Evolutionary conservation across 495 filamentous ascomycete genomes (phyloP), one percentile per base, ranked within the genome.

Genomic region (Aspergillus wentii): DNA sequence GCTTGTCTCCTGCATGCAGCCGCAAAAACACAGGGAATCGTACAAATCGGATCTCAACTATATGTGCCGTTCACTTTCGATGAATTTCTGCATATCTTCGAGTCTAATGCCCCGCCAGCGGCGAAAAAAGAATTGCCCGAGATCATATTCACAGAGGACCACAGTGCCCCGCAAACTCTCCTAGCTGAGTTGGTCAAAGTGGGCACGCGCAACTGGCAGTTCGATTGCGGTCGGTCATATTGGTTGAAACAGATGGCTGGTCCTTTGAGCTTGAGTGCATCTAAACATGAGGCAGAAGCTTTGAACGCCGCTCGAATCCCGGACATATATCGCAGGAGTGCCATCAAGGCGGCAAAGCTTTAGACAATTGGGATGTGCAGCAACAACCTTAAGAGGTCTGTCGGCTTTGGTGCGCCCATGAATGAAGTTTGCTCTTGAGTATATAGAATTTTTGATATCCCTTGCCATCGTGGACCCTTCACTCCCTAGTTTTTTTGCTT

Each of bases 171-270:
- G 6, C 59, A 65, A 18, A 56, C 50, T 13, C 56, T 61, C 30
- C 44, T 65, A 23, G 59, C 61, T 2, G 61, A 65, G 23, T 40
- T 65, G 31, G 55, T 65, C 10, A 52, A 48, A 30, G 57, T 62
- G 7, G 59, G 48, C 9, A 57, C 54, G 5, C 49, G 61, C 3
- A 57, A 65, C 25, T 65, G 61, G 61, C 3, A 59, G 9, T 65
- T 65, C 43, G 57, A 65, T 23, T 65, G 61, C 33, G 54, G 61
- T 8, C 44, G 56, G 25, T 62, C 58, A 13, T 64, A 62, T 32
- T 64, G 61, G 61, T 22, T 64, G 27, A 58, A 54, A 26, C 54
- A 58, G 21, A 39, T 61, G 1, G 49, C 56, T 3, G 61, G 61
- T 1, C 54, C 58, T 4, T 45, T 64, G 41, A 62, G 56, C 35